These are phyloP conservation scores for Fusarium pilosicola DNA, from an alignment of 2,329 filamentous ascomycete genomes.

Conservation along the genomic window DNA sequence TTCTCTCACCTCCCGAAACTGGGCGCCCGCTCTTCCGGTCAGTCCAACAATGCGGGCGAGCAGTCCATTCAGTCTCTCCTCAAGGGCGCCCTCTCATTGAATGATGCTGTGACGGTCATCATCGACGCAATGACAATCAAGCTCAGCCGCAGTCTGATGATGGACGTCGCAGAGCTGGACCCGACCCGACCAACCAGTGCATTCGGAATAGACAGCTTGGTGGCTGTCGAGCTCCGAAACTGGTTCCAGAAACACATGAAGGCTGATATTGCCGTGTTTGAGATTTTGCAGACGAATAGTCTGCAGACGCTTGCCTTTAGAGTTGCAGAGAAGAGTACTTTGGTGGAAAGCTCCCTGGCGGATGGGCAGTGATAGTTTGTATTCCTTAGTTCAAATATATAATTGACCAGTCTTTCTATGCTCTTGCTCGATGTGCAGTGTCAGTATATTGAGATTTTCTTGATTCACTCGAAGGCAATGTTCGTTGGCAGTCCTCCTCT, in stretches of 20 bases:
- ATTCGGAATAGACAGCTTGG: neutral
- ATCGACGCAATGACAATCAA: neutral
- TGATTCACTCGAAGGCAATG: neutral
- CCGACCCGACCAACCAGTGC: neutral
- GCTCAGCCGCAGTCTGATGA: neutral
- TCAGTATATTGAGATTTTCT: accelerated
- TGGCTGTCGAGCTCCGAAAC: neutral
- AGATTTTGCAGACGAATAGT: neutral
- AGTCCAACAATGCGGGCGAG: neutral
- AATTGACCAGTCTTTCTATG: accelerated
- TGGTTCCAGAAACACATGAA: neutral
- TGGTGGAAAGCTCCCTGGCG: neutral
- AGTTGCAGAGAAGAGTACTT: neutral
- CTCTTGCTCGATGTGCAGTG: neutral
- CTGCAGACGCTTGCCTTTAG: neutral
- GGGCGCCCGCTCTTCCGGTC: neutral
- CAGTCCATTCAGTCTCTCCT: neutral
- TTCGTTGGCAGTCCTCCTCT: neutral
- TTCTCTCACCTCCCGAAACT: neutral
- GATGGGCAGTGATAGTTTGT: neutral
- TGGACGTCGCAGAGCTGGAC: neutral
- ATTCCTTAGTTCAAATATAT: neutral
- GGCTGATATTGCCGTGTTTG: neutral
- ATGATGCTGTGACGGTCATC: neutral
- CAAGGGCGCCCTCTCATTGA: neutral